phyloP scores from a whole-genome alignment of 768 basidiomycete genomes.

The Fomitopsis serialis region DNA sequence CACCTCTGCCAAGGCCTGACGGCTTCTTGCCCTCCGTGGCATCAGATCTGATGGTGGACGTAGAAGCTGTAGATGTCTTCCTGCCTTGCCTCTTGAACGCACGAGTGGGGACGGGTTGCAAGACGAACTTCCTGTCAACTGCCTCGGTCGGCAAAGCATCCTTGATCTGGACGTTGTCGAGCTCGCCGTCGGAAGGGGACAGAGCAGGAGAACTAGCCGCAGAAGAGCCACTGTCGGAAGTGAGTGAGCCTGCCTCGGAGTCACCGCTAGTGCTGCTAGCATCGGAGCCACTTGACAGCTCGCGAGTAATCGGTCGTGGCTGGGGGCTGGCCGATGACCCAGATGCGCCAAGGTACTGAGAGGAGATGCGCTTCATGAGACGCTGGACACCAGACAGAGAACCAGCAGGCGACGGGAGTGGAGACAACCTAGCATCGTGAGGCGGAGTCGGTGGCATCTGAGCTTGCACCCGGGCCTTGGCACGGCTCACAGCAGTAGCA shows the following conservation, averaged over 20 bases:
- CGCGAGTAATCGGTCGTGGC: conserved; percentile 21
- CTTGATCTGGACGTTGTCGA: conserved; percentile 13
- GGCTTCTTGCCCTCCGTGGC: conserved; percentile 14
- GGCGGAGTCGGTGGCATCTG: conserved; percentile 38
- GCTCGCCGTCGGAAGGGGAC: conserved; percentile 18
- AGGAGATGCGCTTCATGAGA: conserved; percentile 53
- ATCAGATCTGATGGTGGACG: conserved; percentile 29
- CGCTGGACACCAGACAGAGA: conserved; percentile 53
- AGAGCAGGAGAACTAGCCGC: conserved; percentile 16
- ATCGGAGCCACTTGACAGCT: conserved; percentile 17
- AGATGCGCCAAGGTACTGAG: conserved; percentile 27
- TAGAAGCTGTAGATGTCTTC: conserved; percentile 32
- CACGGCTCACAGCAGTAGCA: conserved; percentile 49
- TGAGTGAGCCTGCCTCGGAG: conserved; percentile 58
- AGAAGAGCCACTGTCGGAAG: conserved; percentile 25
- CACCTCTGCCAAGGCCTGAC: neutral
- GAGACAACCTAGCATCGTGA: conserved; percentile 25
- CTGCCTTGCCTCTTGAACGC: conserved; percentile 28
- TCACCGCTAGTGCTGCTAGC: conserved; percentile 32
- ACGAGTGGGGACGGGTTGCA: conserved; percentile 37
- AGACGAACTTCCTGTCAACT: conserved; percentile 28
- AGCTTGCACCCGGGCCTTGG: conserved; percentile 50
- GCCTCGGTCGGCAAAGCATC: neutral
- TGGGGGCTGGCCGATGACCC: conserved; percentile 6
- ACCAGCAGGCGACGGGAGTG: conserved; percentile 25